Evolutionary conservation across 148 eudicot species (phyloP).

Genomic region (Euryodendron excelsum): DNA sequence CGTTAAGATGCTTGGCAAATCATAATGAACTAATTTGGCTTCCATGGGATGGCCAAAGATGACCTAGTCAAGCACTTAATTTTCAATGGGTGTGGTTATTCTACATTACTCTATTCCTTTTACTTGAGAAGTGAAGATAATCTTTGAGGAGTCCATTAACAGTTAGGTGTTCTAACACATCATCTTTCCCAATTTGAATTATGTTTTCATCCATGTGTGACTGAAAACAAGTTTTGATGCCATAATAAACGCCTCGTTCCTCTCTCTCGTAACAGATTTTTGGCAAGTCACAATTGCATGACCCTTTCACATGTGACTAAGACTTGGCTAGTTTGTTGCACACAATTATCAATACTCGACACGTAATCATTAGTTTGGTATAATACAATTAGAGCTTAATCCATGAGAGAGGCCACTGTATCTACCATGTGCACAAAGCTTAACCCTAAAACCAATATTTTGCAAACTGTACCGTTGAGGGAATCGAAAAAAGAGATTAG

Average conservation of each 20-base stretch:
- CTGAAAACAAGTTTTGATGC: not conserved
- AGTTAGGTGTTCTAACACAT: not conserved
- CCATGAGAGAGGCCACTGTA: not conserved
- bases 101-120: not conserved
- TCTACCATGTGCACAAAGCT: too few relatives aligned
- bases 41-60: too few relatives aligned
- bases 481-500: too few relatives aligned
- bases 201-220: not conserved
- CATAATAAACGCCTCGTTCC: not conserved
- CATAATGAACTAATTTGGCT: too few relatives aligned
- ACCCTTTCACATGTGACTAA: constrained; percentile 12
- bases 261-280: constrained; percentile 5
- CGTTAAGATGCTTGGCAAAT: too few relatives aligned
- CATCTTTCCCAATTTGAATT: not conserved
- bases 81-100: not conserved
- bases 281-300: constrained; percentile 12
- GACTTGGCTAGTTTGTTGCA: not conserved
- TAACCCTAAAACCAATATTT: too few relatives aligned
- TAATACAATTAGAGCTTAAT: not conserved
- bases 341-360: not conserved
- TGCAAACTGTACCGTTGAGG: too few relatives aligned
- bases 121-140: not conserved
- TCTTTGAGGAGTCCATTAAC: not conserved
- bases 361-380: constrained; percentile 21
- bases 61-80: too few relatives aligned